phyloP scores from a whole-genome alignment of 192 early-diverging fungal genomes.

The Backusella psychrophila region DNA sequence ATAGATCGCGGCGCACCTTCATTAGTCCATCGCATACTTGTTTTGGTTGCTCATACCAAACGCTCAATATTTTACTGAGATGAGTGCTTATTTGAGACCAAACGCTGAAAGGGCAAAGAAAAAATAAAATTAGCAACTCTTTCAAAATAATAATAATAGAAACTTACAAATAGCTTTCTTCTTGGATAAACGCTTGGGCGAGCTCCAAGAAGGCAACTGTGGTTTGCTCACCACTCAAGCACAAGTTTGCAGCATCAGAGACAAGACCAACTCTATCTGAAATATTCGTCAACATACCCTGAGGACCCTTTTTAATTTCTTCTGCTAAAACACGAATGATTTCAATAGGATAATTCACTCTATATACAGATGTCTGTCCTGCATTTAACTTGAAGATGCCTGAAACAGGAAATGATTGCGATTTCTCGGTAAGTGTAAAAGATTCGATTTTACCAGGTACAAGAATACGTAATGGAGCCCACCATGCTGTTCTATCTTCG shows the following conservation, averaged over 20 bases:
- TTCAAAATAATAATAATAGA: not conserved
- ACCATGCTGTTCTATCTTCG: conserved; percentile 84
- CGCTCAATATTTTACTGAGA: conserved; percentile 55
- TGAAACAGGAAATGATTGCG: conserved; percentile 35
- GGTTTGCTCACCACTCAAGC: conserved; percentile 71
- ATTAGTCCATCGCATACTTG: conserved; percentile 61
- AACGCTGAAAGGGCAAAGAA: conserved; percentile 37
- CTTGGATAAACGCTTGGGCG: conserved; percentile 67
- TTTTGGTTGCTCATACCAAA: conserved; percentile 66
- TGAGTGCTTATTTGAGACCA: conserved; percentile 66
- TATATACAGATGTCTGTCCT: conserved; percentile 78
- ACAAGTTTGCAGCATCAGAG: conserved; percentile 77
- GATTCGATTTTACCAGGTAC: conserved; percentile 29
- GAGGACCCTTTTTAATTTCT: conserved; percentile 44
- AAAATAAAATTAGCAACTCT: not conserved
- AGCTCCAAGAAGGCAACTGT: conserved; percentile 78
- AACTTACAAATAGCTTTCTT: conserved; percentile 73
- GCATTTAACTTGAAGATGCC: conserved; percentile 86
- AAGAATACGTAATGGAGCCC: conserved; percentile 75
- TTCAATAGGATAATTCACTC: conserved; percentile 71
- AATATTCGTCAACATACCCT: conserved; percentile 54
- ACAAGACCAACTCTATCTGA: conserved; percentile 82
- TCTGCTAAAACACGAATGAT: conserved; percentile 52
- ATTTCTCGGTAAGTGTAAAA: conserved; percentile 36
- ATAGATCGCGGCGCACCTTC: conserved; percentile 66